Conservation (phyloP, 23 red algal genomes). For the Gracilaria caudata region DNA sequence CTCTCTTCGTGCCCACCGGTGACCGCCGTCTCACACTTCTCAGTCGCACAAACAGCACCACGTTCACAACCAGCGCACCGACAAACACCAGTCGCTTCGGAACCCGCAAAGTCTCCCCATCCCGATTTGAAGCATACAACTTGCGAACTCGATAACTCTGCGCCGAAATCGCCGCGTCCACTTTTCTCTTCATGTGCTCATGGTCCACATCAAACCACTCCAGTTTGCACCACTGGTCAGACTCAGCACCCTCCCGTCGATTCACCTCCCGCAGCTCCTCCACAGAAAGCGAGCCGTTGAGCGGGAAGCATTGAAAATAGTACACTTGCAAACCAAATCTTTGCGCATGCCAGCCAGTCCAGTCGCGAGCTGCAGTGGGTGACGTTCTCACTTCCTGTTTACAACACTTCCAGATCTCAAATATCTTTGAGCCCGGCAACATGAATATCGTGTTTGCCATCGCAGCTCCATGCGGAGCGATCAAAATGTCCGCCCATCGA, state of each 20-base stretch:
- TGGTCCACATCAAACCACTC: neutral
- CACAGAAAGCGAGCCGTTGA: neutral
- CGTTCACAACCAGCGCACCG: neutral
- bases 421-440: constrained; percentile 1
- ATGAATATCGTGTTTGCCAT: constrained; percentile 37
- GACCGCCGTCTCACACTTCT: neutral
- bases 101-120: neutral
- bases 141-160: neutral
- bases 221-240: neutral
- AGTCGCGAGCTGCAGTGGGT: neutral
- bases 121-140: neutral
- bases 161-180: neutral
- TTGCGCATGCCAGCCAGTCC: constrained; percentile 24
- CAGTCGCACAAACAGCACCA: neutral
- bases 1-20: neutral
- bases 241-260: neutral
- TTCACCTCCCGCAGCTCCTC: neutral
- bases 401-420: constrained; percentile 47
- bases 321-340: neutral
- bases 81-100: neutral
- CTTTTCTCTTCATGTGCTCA: neutral
- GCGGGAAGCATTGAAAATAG: constrained; percentile 8
- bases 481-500: constrained; percentile 26
- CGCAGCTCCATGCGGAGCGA: constrained; percentile 40
- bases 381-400: constrained; percentile 10